Conservation (phyloP, 2,329 filamentous ascomycete genomes). For the Microsporum ferrugineum region DNA sequence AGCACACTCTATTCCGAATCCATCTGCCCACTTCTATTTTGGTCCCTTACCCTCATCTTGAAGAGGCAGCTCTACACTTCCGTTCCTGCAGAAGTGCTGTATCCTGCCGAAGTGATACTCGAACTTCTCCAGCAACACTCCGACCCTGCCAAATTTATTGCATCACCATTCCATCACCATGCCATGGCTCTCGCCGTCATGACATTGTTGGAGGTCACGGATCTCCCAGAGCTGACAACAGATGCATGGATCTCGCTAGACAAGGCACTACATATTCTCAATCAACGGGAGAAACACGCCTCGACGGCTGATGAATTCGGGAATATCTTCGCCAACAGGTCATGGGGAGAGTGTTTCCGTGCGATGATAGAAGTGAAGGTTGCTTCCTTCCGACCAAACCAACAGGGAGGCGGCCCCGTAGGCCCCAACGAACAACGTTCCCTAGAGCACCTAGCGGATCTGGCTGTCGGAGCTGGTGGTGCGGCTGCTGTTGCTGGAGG, state of each 20-base stretch:
- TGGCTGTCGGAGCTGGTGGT: constrained; percentile 34
- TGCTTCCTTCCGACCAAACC: constrained; percentile 20
- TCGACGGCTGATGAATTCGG: constrained; percentile 25
- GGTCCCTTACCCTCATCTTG: constrained; percentile 32
- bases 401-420: constrained; percentile 18
- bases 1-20: constrained; percentile 25
- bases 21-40: constrained; percentile 32
- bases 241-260: constrained; percentile 36
- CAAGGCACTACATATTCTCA: constrained; percentile 41
- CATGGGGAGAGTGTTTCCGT: constrained; percentile 33
- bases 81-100: constrained; percentile 32
- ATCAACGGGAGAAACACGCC: constrained; percentile 31
- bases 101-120: constrained; percentile 30
- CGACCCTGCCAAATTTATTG: constrained; percentile 19
- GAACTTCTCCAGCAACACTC: constrained; percentile 30
- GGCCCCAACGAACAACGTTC: constrained; percentile 35
- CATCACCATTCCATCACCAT: constrained; percentile 33
- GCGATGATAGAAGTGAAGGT: constrained; percentile 31
- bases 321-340: constrained; percentile 29
- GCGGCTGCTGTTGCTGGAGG: constrained; percentile 16
- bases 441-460: constrained; percentile 34
- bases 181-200: constrained; percentile 31
- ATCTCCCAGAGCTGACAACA: constrained; percentile 28
- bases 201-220: constrained; percentile 33
- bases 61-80: constrained; percentile 35